phyloP scores from a whole-genome alignment of 192 early-diverging fungal genomes.

The Backusella australiensis region DNA sequence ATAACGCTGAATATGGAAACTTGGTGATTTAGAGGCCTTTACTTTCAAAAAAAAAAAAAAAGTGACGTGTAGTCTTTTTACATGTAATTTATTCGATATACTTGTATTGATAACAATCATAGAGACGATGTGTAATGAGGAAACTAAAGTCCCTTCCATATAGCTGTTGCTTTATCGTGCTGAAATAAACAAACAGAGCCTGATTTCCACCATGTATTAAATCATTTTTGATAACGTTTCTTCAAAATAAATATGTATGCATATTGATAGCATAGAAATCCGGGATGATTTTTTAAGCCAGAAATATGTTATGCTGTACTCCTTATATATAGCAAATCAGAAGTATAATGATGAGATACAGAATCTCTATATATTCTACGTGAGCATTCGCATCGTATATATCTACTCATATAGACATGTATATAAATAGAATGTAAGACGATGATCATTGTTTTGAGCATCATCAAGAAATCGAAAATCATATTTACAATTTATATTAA shows the following conservation, averaged over 20 bases:
- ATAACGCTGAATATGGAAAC: too few species aligned
- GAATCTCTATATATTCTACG: neutral
- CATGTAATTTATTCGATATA: too few species aligned
- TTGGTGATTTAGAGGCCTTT: too few species aligned
- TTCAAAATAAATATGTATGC: neutral
- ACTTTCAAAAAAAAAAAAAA: too few species aligned
- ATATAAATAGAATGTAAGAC: neutral
- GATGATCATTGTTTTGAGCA: neutral
- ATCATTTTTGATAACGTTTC: neutral
- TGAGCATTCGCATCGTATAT: neutral
- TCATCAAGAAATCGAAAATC: neutral
- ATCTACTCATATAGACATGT: neutral
- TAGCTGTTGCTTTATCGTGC: too few species aligned
- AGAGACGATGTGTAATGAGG: too few species aligned
- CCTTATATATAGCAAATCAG: neutral
- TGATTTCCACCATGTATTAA: neutral
- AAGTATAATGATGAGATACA: neutral
- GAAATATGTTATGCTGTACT: neutral
- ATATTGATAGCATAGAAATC: neutral
- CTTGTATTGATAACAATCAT: too few species aligned
- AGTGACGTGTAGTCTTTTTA: too few species aligned
- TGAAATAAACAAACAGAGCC: too few species aligned
- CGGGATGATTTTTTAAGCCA: neutral
- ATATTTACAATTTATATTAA: neutral
- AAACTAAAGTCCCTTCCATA: too few species aligned